These are phyloP conservation scores for Phialemoniopsis sp. DNA, from an alignment of 2,329 filamentous ascomycete species.

Conservation along the genomic window DNA sequence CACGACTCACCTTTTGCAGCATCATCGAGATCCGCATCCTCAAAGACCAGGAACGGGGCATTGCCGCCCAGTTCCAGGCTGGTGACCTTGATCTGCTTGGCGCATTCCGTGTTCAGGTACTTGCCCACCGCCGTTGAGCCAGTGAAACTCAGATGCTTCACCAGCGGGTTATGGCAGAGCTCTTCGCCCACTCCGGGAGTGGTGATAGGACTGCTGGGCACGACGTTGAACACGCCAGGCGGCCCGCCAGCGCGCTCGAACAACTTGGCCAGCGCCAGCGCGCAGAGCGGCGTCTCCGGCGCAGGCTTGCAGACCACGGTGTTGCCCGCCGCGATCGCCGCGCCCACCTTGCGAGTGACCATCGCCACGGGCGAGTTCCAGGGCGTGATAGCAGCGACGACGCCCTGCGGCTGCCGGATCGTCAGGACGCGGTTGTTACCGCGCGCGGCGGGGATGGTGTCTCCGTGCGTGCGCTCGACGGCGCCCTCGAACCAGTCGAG, in stretches of 20 bases:
- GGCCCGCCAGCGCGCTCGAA: slow-evolving; percentile 69
- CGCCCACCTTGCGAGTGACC: slow-evolving; percentile 63
- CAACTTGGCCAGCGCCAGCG: slow-evolving; percentile 65
- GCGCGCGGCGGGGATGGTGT: slow-evolving; percentile 54
- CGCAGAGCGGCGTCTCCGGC: slow-evolving; percentile 69
- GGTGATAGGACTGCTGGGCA: slow-evolving; percentile 37
- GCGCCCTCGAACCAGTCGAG: slow-evolving; percentile 51
- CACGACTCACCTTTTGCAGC: slow-evolving; percentile 57
- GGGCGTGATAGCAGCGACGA: slow-evolving; percentile 52
- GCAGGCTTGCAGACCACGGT: slow-evolving; percentile 70
- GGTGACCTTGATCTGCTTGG: slow-evolving; percentile 63
- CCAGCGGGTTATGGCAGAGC: slow-evolving; percentile 34
- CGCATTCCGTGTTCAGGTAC: slow-evolving; percentile 58
- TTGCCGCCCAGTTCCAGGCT: slow-evolving; percentile 70
- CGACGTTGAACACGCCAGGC: slow-evolving; percentile 58
- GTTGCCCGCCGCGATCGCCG: slow-evolving; percentile 66
- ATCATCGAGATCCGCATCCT: slow-evolving; percentile 62
- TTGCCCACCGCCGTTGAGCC: slow-evolving; percentile 64
- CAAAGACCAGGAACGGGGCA: slow-evolving; percentile 60
- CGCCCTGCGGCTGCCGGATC: slow-evolving; percentile 69
- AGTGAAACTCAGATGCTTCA: slow-evolving; percentile 69
- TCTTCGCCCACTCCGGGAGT: slow-evolving; percentile 36
- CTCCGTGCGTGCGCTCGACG: slow-evolving; percentile 47
- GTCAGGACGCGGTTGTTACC: slow-evolving; percentile 60
- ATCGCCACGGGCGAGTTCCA: slow-evolving; percentile 71